These are phyloP conservation scores for Pyrus hybrid DNA, from an alignment of 331 rosid species.

Conservation along the genomic window DNA sequence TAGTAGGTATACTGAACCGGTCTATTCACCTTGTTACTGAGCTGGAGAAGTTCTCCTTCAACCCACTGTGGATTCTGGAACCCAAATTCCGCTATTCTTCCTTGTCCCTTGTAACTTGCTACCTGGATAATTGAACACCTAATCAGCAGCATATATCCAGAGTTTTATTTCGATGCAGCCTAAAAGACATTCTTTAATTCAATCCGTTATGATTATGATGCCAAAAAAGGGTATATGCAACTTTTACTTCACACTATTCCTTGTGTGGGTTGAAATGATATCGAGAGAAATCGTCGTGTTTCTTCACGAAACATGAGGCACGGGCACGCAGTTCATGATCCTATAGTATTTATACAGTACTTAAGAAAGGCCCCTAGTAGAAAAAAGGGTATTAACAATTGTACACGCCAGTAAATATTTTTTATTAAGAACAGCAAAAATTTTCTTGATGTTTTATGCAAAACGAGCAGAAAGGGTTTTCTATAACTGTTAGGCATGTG, in stretches of 20 bases:
- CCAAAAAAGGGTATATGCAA: background rate
- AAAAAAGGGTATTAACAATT: background rate
- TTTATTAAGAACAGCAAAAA: background rate
- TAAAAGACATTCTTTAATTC: background rate
- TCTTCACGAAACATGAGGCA: background rate
- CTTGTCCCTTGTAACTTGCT: conserved; percentile 89
- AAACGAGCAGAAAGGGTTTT: background rate
- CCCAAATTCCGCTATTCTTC: conserved; percentile 86
- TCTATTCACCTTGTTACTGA: conserved; percentile 75
- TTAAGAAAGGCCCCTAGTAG: background rate
- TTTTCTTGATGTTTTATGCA: background rate
- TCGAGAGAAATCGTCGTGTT: background rate
- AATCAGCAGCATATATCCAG: conserved; percentile 8
- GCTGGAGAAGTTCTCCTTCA: conserved; percentile 93
- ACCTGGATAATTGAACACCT: conserved; percentile 34
- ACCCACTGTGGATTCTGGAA: conserved; percentile 90
- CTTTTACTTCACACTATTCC: background rate
- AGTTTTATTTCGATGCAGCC: conserved; percentile 9
- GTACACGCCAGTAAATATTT: background rate
- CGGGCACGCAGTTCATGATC: background rate
- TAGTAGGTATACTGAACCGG: background rate
- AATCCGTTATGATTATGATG: background rate
- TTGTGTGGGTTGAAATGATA: background rate
- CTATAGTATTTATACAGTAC: background rate
- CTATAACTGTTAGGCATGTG: background rate